Percentiles rank a stretch among this genome's conserved stretches.
Conservation (phyloP, 106 monocot genomes). For the Phalaenopsis aphrodite region DNA sequence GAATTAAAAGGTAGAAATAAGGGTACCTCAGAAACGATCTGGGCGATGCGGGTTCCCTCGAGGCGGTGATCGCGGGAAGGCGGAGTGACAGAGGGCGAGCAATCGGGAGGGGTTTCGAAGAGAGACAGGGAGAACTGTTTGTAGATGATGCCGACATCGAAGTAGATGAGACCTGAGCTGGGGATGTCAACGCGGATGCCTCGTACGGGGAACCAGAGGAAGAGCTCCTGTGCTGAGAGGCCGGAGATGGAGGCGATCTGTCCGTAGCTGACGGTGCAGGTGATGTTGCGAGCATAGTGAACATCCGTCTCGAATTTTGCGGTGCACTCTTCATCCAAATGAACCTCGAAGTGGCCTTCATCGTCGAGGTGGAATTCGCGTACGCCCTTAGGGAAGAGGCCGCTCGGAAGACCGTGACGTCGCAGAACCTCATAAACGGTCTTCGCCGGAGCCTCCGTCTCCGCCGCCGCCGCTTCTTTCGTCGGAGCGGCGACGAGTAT, state of each 20-base stretch:
- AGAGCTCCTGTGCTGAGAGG: constrained; percentile 54
- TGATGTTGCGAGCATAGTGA: constrained; percentile 29
- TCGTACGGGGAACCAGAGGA: constrained; percentile 64
- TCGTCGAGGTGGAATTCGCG: constrained; percentile 19
- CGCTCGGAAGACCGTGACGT: constrained; percentile 36
- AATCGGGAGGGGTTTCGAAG: constrained; percentile 53
- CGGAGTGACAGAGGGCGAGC: constrained; percentile 13
- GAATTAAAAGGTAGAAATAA: background rate
- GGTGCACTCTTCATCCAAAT: constrained; percentile 33
- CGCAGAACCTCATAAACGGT: constrained; percentile 33
- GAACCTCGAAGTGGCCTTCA: constrained; percentile 28
- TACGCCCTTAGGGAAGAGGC: constrained; percentile 36
- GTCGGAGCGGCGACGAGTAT: background rate
- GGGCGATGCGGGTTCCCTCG: constrained; percentile 5
- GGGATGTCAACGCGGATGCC: constrained; percentile 54
- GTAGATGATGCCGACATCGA: constrained; percentile 56
- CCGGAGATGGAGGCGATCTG: constrained; percentile 46
- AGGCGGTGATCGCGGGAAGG: background rate
- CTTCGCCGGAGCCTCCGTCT: background rate
- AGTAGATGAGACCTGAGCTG: constrained; percentile 53
- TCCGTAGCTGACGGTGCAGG: constrained; percentile 33
- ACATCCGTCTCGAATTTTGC: constrained; percentile 47
- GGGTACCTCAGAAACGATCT: background rate
- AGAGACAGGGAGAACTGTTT: constrained; percentile 49
- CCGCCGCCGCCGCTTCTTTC: background rate